Evolutionary conservation across 192 early-diverging fungal species (phyloP), one percentile per base, ranked within the genome.

Genomic region (Mortierella antarctica): DNA sequence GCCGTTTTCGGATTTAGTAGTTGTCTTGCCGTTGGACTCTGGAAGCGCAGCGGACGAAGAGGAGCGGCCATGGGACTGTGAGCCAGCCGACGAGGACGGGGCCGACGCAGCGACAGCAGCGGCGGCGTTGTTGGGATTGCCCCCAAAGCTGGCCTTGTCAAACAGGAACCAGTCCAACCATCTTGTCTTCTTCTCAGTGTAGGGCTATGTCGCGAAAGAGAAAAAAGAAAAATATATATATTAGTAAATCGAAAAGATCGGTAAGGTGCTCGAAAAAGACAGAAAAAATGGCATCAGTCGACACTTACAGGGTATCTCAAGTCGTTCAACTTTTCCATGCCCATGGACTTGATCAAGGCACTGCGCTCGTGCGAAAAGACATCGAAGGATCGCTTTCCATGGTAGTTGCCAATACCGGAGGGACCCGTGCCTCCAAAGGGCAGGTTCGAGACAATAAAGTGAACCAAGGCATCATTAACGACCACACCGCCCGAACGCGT

Each of bases 381-480:
- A 40, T 92, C 85, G 80, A 96, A 95, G 6, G 94, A 92, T 63
- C 86, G 72, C 57, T 88, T 85, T 65, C 96, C 96, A 41, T 94
- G 95, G 80, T 97, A 98, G 31, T 77, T 86, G 60, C 97, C 97
- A 46, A 95, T 89, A 5, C 97, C 97, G 8, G 95, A 96, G 0
- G 82, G 72, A 0, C 96, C 96, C 2, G 93, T 89, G 49, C 96
- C 97, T 49, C 95, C 96, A 83, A 97, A 98, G 54, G 96, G 96
- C 39, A 94, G 70, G 45, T 83, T 82, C 47, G 83, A 70, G 18
- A 87, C 82, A 57, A 84, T 71, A 66, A 86, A 88, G 73, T 93
- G 91, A 64, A 95, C 84, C 70, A 95, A 69, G 17, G 89, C 87
- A 82, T 98, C 96, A 82, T 99, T 99, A 59, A 94, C 89, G 44